Evolutionary conservation across 78 protist species (phyloP).

Genomic region (Dictyostelium intermedium): DNA sequence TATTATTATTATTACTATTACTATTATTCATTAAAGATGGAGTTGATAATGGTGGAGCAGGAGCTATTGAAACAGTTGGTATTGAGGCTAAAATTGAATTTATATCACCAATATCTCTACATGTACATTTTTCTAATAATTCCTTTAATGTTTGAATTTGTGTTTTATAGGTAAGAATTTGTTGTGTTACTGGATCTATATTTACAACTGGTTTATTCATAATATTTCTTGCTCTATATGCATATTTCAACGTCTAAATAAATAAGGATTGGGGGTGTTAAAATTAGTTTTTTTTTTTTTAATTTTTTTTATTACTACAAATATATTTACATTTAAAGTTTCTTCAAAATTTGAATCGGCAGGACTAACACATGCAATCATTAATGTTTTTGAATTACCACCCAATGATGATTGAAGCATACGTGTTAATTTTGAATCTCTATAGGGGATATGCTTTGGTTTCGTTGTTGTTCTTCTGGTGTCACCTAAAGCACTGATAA

Average conservation of each 20-base stretch:
- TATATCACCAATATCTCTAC: constrained; percentile 27
- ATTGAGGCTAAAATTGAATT: neutral
- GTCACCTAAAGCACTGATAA: constrained; percentile 92
- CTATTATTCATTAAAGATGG: neutral
- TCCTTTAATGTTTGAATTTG: constrained; percentile 61
- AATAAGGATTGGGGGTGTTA: neutral
- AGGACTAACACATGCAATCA: constrained; percentile 92
- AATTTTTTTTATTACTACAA: neutral
- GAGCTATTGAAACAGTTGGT: neutral
- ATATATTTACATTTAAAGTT: constrained; percentile 78
- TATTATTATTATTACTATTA: neutral
- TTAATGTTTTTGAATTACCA: constrained; percentile 95
- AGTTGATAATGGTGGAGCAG: neutral
- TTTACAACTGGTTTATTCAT: constrained; percentile 89
- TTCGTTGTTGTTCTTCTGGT: constrained; percentile 8
- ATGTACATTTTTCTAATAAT: constrained; percentile 15
- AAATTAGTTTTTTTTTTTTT: neutral
- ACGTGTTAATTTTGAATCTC: constrained; percentile 98
- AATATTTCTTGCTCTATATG: constrained; percentile 91
- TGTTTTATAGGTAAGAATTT: constrained; percentile 15
- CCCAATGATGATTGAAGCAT: constrained; percentile 98
- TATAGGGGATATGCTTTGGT: constrained; percentile 92
- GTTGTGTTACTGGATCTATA: constrained; percentile 81
- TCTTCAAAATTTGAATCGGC: constrained; percentile 89
- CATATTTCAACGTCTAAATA: constrained; percentile 88